Evolutionary conservation across 148 eudicot genomes (phyloP).

Genomic region (Linanthus parryae): DNA sequence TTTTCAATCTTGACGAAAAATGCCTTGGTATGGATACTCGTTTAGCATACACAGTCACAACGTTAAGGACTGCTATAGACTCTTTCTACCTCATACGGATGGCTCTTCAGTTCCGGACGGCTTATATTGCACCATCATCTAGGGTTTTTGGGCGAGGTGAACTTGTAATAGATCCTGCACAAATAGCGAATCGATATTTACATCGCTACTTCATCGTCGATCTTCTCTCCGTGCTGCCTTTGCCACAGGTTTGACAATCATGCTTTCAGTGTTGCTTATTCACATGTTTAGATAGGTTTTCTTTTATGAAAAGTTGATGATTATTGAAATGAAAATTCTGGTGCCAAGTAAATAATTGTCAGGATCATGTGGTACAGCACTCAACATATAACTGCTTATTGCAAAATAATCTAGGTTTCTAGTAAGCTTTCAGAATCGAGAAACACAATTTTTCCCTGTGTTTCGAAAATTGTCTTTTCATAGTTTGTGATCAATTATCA

Average conservation of each 20-base stretch:
- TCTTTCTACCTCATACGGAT: slow-evolving; percentile 34
- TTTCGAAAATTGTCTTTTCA: no score
- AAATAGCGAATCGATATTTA: slow-evolving; percentile 35
- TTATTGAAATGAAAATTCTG: no score
- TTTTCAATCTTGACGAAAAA: slow-evolving; percentile 19
- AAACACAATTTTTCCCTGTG: no score
- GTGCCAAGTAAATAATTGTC: no score
- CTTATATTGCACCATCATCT: slow-evolving; percentile 46
- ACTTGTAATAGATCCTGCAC: slow-evolving; percentile 39
- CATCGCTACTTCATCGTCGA: slow-evolving; percentile 35
- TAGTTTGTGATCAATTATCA: no score
- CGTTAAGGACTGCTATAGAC: slow-evolving; percentile 29
- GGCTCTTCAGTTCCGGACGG: slow-evolving; percentile 36
- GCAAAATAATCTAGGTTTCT: no score
- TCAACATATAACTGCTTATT: no score
- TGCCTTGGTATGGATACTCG: slow-evolving; percentile 47
- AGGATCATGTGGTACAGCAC: no score
- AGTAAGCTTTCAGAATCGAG: no score
- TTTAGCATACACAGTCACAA: slow-evolving; percentile 27
- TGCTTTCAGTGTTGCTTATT: not conserved
- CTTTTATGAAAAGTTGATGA: not conserved
- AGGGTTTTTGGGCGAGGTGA: slow-evolving; percentile 49
- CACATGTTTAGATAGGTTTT: not conserved
- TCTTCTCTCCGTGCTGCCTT: slow-evolving; percentile 36
- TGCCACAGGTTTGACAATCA: slow-evolving; percentile 33